These are phyloP conservation scores for Ophiostoma perfectum DNA, from an alignment of 2,329 filamentous ascomycete species.

Conservation along the genomic window DNA sequence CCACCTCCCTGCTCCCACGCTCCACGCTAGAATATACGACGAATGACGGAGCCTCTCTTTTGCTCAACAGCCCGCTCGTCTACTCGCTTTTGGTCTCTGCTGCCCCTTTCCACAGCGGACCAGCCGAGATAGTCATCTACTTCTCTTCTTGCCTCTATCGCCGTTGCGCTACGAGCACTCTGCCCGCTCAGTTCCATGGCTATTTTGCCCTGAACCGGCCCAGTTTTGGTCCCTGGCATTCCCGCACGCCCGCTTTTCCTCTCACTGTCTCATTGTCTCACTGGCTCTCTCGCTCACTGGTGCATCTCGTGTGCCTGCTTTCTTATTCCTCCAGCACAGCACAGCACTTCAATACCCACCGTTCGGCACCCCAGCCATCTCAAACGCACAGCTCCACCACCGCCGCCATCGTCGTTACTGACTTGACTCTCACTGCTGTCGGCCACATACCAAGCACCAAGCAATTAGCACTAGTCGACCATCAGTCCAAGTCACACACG, in stretches of 20 bases:
- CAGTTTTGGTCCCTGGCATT: conserved; percentile 8
- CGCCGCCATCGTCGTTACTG: conserved; percentile 4
- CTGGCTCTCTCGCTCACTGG: background rate
- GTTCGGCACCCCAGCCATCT: conserved; percentile 20
- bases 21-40: conserved; percentile 1
- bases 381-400: conserved; percentile 15
- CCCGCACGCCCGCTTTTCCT: conserved; percentile 13
- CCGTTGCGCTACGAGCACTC: background rate
- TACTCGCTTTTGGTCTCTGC: background rate
- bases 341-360: background rate
- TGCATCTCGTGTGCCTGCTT: background rate
- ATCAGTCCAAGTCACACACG: background rate
- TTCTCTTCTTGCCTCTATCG: no score
- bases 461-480: background rate
- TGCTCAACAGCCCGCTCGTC: background rate
- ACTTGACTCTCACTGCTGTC: background rate
- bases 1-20: conserved; percentile 17
- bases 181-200: background rate
- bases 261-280: background rate
- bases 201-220: conserved; percentile 15
- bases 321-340: background rate
- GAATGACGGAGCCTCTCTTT: background rate
- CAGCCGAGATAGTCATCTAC: background rate
- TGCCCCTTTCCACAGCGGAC: no score
- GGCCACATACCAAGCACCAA: background rate